Percentiles rank a stretch among this genome's conserved stretches.
Evolutionary conservation across 306 rosid genomes (phyloP).

Genomic region (Prunus davidiana): DNA sequence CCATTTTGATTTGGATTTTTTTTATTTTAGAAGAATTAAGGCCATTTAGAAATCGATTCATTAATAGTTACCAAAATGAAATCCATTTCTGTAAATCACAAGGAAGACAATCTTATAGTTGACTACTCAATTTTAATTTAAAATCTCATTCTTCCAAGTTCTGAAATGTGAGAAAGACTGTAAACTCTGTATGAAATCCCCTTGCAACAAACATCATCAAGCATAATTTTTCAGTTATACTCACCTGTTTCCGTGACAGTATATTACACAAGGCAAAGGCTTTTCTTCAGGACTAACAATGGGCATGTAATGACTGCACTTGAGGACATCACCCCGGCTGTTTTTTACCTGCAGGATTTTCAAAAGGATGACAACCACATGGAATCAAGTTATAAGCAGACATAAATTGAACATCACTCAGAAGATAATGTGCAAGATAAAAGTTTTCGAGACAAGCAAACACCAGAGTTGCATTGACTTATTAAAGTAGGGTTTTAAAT

Average conservation of each 20-base stretch:
- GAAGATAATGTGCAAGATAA: background rate
- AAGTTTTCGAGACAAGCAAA: background rate
- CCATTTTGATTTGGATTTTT: background rate
- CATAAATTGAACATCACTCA: conserved; percentile 1
- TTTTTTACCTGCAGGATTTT: conserved; percentile 72
- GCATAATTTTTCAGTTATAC: conserved; percentile 4
- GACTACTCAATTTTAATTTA: background rate
- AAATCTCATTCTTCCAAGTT: background rate
- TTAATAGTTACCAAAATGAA: background rate
- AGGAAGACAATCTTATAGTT: background rate
- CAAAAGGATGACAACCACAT: conserved; percentile 13
- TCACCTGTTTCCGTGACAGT: conserved; percentile 98
- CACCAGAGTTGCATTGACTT: background rate
- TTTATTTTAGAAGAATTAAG: background rate
- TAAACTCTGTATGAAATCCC: background rate
- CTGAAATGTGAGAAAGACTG: background rate
- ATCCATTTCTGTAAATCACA: conserved; percentile 10
- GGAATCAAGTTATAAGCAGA: background rate
- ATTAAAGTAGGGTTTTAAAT: background rate
- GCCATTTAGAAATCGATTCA: background rate
- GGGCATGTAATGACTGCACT: conserved; percentile 87
- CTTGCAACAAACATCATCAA: conserved; percentile 13
- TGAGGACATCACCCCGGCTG: conserved; percentile 78
- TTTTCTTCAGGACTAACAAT: conserved; percentile 85
- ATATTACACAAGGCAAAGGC: conserved; percentile 94